Evolutionary conservation across 768 basidiomycete species (phyloP).

Genomic region (Leccinum olivaceopallidum): DNA sequence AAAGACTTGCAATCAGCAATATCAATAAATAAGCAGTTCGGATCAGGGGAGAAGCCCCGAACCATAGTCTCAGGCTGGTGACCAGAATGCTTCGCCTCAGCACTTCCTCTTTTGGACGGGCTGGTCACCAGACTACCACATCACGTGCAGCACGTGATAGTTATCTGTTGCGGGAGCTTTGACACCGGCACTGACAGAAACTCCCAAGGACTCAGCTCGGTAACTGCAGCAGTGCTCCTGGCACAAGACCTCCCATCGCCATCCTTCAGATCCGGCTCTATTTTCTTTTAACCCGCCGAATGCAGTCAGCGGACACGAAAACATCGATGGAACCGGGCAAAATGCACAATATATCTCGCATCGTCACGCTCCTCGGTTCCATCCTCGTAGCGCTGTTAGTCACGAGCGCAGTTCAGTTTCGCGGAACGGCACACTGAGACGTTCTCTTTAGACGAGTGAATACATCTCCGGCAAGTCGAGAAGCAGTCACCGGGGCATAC

Average conservation of each 20-base stretch:
- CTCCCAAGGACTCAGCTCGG: background rate
- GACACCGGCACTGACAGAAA: background rate
- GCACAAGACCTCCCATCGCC: background rate
- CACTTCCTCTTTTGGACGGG: too few species aligned
- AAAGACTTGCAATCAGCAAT: too few species aligned
- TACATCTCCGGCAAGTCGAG: constrained; percentile 64
- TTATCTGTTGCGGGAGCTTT: background rate
- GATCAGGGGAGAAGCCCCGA: too few species aligned
- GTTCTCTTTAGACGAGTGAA: constrained; percentile 59
- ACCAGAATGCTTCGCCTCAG: too few species aligned
- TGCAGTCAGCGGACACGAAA: constrained; percentile 9
- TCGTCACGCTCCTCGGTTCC: constrained; percentile 53
- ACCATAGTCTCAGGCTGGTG: too few species aligned
- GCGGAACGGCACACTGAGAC: constrained; percentile 13
- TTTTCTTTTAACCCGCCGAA: background rate
- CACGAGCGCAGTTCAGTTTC: constrained; percentile 9
- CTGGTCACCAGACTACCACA: too few species aligned
- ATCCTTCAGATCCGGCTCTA: background rate
- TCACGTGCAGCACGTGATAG: background rate
- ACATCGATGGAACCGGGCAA: constrained; percentile 25
- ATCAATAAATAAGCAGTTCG: too few species aligned
- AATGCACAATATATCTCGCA: constrained; percentile 41
- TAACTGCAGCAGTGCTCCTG: background rate
- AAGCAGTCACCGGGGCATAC: constrained; percentile 83
- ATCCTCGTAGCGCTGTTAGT: constrained; percentile 64